phyloP scores from a whole-genome alignment of 192 early-diverging fungal genomes.

The Linnemannia zychae region DNA sequence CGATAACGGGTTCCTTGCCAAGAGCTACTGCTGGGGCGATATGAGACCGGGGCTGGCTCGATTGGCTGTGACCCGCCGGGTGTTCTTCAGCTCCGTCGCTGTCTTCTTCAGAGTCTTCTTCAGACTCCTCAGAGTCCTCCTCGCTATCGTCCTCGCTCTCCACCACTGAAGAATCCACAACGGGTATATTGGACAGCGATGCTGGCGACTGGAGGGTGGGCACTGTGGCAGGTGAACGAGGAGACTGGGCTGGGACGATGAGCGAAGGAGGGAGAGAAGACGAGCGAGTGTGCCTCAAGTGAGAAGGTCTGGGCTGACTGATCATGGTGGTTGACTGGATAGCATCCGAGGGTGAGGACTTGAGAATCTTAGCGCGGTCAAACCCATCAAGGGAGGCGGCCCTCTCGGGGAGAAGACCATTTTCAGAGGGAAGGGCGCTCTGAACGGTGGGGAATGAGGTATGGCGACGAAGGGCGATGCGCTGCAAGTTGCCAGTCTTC shows the following conservation, averaged over 20 bases:
- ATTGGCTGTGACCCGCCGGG: background rate
- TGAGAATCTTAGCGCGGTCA: conserved; percentile 32
- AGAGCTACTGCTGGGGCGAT: background rate
- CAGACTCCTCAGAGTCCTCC: background rate
- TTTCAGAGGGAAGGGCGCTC: background rate
- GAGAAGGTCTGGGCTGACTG: conserved; percentile 28
- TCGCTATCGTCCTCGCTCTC: background rate
- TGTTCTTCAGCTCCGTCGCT: background rate
- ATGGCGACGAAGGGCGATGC: conserved; percentile 16
- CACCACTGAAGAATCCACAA: background rate
- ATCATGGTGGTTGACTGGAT: conserved; percentile 43
- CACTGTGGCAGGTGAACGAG: conserved; percentile 8
- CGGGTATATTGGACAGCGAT: conserved; percentile 24
- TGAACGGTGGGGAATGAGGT: conserved; percentile 33
- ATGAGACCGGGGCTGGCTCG: background rate
- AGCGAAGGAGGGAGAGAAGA: conserved; percentile 13
- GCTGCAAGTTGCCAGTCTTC: background rate
- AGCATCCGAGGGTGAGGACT: conserved; percentile 23
- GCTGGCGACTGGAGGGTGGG: background rate
- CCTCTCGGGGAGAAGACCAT: conserved; percentile 7
- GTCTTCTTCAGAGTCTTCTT: conserved; percentile 6
- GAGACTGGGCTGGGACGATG: background rate
- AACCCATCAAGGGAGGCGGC: conserved; percentile 23
- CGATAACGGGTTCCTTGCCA: background rate
- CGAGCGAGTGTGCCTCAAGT: conserved; percentile 16